These are phyloP conservation scores for Penicillium sp. DNA, from an alignment of 2,329 filamentous ascomycete species.

Conservation along the genomic window DNA sequence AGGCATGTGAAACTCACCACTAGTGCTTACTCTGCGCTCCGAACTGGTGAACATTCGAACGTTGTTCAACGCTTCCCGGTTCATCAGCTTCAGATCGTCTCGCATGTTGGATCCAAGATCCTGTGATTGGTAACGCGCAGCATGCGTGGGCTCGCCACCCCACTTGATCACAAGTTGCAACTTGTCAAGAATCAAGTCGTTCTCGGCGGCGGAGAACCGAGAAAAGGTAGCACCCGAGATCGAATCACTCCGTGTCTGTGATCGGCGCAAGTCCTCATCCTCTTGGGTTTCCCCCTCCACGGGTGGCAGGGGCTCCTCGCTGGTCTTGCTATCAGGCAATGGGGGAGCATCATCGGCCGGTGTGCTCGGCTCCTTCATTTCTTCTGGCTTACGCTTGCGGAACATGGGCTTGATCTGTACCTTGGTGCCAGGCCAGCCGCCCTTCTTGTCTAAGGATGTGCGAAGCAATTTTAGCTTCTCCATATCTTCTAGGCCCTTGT, in stretches of 20 bases:
- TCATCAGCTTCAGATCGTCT: conserved; percentile 90
- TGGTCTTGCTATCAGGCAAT: conserved; percentile 10
- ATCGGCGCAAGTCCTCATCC: conserved; percentile 42
- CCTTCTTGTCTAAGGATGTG: conserved; percentile 89
- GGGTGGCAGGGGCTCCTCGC: conserved; percentile 27
- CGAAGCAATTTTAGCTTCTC: conserved; percentile 83
- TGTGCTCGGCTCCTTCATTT: conserved; percentile 40
- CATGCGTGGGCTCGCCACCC: conserved; percentile 97
- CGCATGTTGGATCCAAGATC: conserved; percentile 95
- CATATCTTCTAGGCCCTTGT: conserved; percentile 78
- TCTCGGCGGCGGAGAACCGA: conserved; percentile 88
- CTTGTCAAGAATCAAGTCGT: conserved; percentile 92
- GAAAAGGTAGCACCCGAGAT: conserved; percentile 89
- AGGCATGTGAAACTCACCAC: conserved; percentile 48
- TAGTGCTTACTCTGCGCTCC: conserved; percentile 89
- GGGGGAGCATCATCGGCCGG: conserved; percentile 18
- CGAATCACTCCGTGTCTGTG: conserved; percentile 74
- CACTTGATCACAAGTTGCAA: conserved; percentile 97
- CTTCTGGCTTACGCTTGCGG: conserved; percentile 76
- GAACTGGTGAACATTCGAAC: conserved; percentile 95
- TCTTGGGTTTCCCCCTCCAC: conserved; percentile 24
- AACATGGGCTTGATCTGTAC: conserved; percentile 99
- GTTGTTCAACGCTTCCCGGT: conserved; percentile 86
- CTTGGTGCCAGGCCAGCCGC: conserved; percentile 91
- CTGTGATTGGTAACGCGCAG: conserved; percentile 91